Base-by-base conservation (phyloP, 768 basidiomycete genomes). In the Amanita brunnescens region DNA sequence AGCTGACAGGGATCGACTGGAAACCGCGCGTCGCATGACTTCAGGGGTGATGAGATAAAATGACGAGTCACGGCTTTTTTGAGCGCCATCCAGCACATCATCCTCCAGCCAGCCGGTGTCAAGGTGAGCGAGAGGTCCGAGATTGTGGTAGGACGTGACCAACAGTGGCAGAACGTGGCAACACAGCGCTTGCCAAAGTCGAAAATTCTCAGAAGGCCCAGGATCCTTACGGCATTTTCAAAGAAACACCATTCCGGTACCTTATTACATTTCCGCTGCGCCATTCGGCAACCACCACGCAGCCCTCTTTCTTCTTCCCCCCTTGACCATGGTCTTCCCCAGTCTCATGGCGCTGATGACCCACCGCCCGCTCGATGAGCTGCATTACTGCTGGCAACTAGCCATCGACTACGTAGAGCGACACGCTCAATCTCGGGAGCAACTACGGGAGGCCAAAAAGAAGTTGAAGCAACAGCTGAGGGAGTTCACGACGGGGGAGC, bases 361-460 rank as follows among this genome's bases (percentile, higher is more conserved):
- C 6, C 39, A 49, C 26, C 37, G 49, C 6, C 49, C 49, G 13
- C 24, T 49, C 23, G 49, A 49, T 18, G 37, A 49, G 26, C 38
- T 49, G 29, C 29, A 49, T 24, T 29, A 49, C 18, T 49, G 49
- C 26, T 49, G 49, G 49, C 49, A 49, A 20, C 16, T 41, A n/a
- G 39, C 49, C 26, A 41, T 41, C 26, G 41, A 30, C 16, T 40
- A 49, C 21, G 21, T 49, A n/a, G 49, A 49, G 26, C 37, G 41
- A 2, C 37, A 49, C 8, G 39, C 49, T 5, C 29, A 30, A 2
- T 29, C 49, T 5, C 39, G 26, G 8, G 39, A 49, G 9, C 38
- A 49, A 26, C 24, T 49, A 23, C 37, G 49, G 18, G 49, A 49
- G 24, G 49, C 24, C 5, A 39, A 41, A 32, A 39, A 24, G 30